Percentiles rank a stretch among this genome's conserved stretches.
These are phyloP conservation scores for Staphylotrichum longicolle DNA, from an alignment of 495 filamentous ascomycete genomes.

Conservation along the genomic window DNA sequence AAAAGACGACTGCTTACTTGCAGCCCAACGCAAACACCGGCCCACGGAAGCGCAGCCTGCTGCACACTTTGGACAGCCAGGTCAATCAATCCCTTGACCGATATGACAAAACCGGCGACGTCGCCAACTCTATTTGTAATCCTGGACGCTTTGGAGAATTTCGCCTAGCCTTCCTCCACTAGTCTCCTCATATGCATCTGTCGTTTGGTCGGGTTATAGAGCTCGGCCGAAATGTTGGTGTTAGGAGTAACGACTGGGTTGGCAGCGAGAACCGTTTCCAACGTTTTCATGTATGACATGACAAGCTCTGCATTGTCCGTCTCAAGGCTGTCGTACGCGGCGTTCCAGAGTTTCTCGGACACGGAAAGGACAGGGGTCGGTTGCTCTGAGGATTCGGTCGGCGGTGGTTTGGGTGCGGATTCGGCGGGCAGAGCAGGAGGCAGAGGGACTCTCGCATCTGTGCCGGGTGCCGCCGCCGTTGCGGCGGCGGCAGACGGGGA, in stretches of 20 bases:
- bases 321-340: conserved; percentile 30
- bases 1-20: conserved; percentile 12
- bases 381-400: conserved; percentile 16
- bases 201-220: conserved; percentile 18
- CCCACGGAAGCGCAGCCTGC: conserved; percentile 28
- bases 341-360: conserved; percentile 28
- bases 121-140: conserved; percentile 25
- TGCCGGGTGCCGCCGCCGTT: conserved; percentile 1
- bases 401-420: conserved; percentile 10
- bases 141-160: conserved; percentile 20
- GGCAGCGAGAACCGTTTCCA: conserved; percentile 20
- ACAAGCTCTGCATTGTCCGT: conserved; percentile 25
- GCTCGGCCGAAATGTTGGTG: conserved; percentile 14
- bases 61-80: conserved; percentile 16
- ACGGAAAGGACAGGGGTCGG: conserved; percentile 18
- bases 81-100: conserved; percentile 26
- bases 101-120: conserved; percentile 19
- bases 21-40: conserved; percentile 24
- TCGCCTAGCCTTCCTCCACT: conserved; percentile 25
- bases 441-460: not conserved
- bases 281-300: conserved; percentile 23
- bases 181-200: conserved; percentile 25
- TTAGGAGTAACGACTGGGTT: conserved; percentile 9
- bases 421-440: conserved; percentile 11
- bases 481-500: conserved; percentile 13